These are phyloP conservation scores for Cutaneotrichosporon sp. DNA, from an alignment of 1,284 basidiomycete genomes.

Conservation along the genomic window DNA sequence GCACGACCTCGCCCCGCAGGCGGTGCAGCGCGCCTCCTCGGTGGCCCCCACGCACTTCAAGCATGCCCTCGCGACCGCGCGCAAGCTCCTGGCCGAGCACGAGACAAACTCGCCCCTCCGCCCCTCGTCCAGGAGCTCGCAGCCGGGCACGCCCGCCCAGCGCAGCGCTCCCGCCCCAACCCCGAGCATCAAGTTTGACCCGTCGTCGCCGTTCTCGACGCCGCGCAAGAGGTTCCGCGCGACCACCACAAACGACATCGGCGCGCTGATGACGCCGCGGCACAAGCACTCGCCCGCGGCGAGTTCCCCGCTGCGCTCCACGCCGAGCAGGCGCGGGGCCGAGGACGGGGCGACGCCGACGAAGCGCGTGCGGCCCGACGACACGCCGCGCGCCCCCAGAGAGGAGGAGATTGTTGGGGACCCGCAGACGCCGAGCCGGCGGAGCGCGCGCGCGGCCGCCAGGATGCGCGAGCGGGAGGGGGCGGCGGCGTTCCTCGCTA, in stretches of 20 bases:
- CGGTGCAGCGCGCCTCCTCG: conserved; percentile 44
- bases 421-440: not conserved
- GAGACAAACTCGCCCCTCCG: not conserved
- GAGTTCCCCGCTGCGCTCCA: conserved; percentile 25
- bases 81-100: conserved; percentile 29
- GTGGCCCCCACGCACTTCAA: conserved; percentile 46
- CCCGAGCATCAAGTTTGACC: not conserved
- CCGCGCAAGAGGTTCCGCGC: conserved; percentile 40
- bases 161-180: not conserved
- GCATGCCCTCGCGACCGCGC: conserved; percentile 31
- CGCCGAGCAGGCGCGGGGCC: too few species aligned
- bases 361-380: too few species aligned
- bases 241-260: conserved; percentile 35
- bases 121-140: too few species aligned
- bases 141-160: not conserved
- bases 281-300: conserved; percentile 22
- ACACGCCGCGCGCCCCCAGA: conserved; percentile 4
- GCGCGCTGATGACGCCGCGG: conserved; percentile 30
- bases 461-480: conserved; percentile 23
- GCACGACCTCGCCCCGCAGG: conserved; percentile 37
- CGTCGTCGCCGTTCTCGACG: conserved; percentile 30
- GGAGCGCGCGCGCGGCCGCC: conserved; percentile 2
- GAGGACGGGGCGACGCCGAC: too few species aligned
- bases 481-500: conserved; percentile 39
- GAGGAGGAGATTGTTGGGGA: not conserved